These are phyloP conservation scores for Diaporthe helianthi DNA, from an alignment of 2,329 filamentous ascomycete genomes.

Conservation along the genomic window DNA sequence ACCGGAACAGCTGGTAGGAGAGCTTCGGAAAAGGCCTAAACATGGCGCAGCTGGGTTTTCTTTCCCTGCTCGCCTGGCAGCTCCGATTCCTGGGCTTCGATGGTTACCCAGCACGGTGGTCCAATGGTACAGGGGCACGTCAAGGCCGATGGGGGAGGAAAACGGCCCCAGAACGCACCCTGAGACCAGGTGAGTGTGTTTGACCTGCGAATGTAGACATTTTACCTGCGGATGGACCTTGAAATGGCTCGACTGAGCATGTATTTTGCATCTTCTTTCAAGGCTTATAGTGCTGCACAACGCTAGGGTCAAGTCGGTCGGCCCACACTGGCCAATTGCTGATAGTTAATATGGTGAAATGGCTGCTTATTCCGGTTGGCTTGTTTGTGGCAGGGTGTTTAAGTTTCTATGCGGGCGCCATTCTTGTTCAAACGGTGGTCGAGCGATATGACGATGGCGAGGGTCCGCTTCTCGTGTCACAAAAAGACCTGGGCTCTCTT, in stretches of 20 bases:
- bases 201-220: background rate
- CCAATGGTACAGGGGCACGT: background rate
- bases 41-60: background rate
- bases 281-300: constrained; percentile 25
- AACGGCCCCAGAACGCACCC: background rate
- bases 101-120: background rate
- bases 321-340: constrained; percentile 14
- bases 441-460: background rate
- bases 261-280: background rate
- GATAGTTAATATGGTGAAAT: constrained; percentile 15
- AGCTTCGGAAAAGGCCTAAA: constrained; percentile 35
- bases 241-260: background rate
- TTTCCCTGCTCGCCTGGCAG: constrained; percentile 10
- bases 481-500: background rate
- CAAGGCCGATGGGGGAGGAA: constrained; percentile 1
- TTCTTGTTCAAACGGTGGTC: background rate
- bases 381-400: background rate
- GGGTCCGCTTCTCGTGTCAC: background rate
- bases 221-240: too few species aligned
- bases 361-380: background rate
- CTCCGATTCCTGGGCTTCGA: constrained; percentile 24
- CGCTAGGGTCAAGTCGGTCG: constrained; percentile 13
- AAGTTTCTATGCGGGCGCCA: background rate
- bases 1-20: constrained; percentile 42
- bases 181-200: constrained; percentile 6